Base-by-base conservation (phyloP, 164 flowering plant species). In the Tinospora cordifolia region DNA sequence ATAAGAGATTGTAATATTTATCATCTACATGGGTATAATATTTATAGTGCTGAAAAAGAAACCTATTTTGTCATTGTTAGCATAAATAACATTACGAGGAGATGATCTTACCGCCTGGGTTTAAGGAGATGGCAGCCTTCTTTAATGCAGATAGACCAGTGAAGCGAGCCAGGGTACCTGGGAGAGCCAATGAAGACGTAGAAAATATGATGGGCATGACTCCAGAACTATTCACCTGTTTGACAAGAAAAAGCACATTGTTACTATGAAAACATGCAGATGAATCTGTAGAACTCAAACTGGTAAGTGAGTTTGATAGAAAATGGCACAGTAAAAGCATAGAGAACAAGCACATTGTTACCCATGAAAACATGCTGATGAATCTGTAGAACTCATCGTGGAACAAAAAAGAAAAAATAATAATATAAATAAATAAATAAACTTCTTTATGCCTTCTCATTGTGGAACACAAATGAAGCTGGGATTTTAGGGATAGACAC, bases 131-230 rank as follows among this genome's bases (percentile, higher is more conserved):
- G 46, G 99, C 99, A 80, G 97, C 97, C 6, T 89, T 86, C 80
- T 90, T 92, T 62, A 95, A 79, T 30, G 83, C 85, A 75, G 82
- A 73, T 74, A 89, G 67, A 62, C 99, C 98, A 59, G 99, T 92
- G 83, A 95, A 95, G 66, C 99, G 96, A 36, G 99, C 98, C 63
- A 95, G 74, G 64, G 99, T 95, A 65, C 88, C 98, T 34, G 99
- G 99, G 81, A 95, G 98, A 68, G 98, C 93, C 77, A 95, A 78
- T 39, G 98, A 85, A 57, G 99, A 95, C 39, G 99, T 92, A 6
- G 99, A 95, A 80, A 95, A 95, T 78, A 95, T 95, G 60, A 95
- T 95, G 58, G 99, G 99, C 99, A 95, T 95, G 73, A 95, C 99
- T 71, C 99, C 99, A 69, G 98, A 83, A 81, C 99, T 90, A 80